A percentile compares a stretch with the other conserved stretches of the same genome.
Conservation (phyloP, 148 eudicot genomes). For the Spergularia marina region DNA sequence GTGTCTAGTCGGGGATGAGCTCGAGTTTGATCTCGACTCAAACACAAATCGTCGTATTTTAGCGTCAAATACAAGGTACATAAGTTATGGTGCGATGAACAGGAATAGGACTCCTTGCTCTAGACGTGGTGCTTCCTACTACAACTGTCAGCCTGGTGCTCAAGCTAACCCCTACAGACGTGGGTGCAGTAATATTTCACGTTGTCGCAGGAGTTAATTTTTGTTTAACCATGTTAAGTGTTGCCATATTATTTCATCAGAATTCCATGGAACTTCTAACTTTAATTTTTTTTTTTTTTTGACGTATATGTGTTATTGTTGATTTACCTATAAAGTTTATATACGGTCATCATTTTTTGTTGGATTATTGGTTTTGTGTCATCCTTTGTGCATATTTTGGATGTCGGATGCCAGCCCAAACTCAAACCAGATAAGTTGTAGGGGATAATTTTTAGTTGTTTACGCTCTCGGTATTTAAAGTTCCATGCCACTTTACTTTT, state of each 20-base stretch:
- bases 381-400: too few relatives aligned
- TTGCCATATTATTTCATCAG: neutral
- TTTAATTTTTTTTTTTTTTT: neutral
- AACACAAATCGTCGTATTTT: constrained; percentile 29
- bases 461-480: too few relatives aligned
- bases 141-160: constrained; percentile 56
- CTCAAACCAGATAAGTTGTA: too few relatives aligned
- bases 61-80: constrained; percentile 23
- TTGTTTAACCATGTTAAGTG: neutral
- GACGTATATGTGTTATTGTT: neutral
- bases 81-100: constrained; percentile 59
- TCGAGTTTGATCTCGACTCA: constrained; percentile 31
- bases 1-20: constrained; percentile 24
- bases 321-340: neutral
- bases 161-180: constrained; percentile 67
- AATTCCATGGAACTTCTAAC: neutral
- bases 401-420: too few relatives aligned
- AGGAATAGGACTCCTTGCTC: constrained; percentile 60
- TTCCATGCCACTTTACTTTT: too few relatives aligned
- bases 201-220: constrained; percentile 39
- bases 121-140: constrained; percentile 64
- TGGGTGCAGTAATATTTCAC: constrained; percentile 59
- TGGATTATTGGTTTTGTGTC: too few relatives aligned
- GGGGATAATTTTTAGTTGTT: too few relatives aligned
- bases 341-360: neutral